Evolutionary conservation across 345 rosid genomes (phyloP), one percentile per base, ranked within the genome.

Genomic region (Carallia pectinifolia): DNA sequence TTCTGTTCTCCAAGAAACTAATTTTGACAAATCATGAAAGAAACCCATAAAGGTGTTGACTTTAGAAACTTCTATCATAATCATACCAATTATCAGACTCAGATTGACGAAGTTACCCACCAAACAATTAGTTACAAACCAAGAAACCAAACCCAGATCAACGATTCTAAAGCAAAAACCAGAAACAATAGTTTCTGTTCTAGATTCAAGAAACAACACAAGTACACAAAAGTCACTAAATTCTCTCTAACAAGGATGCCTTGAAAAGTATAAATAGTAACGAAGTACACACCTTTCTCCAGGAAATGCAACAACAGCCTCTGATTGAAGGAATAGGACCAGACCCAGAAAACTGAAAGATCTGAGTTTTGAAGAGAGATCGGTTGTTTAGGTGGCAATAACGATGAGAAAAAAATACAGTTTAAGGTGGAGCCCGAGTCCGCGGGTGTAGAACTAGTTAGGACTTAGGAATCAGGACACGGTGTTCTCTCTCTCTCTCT

Each of bases 321-420:
- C 60, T 56, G 60, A 56, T 56, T 12, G 33, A 27, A 7, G 13
- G 31, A 55, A 55, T 2, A 31, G 34, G 50, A 29, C 34, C 40
- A 2, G 65, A 61, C 38, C 69, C 67, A 47, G 69, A n/a, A 34
- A 58, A 50, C 76, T 64, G 34, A 53, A 65, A 54, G 83, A 79
- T 74, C 74, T 77, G 81, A 64, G 73, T 48, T 10, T 30, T 33
- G 75, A 6, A 64, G 56, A 39, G 50, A 55, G 37, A 71, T 9
- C 1, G 34, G 61, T 36, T 6, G 39, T 66, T 66, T 58, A 40
- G 58, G 58, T 6, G 29, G 17, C 15, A 59, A 31, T 3, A 40
- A 9, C 52, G 36, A 23, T 12, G 4, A 55, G 30, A 4, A 0
- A 55, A 4, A 55, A 18, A 1, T n/a, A 8, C 29, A 19, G 1